Evolutionary conservation across 495 filamentous ascomycete genomes (phyloP).

Genomic region (Penicillium tannophilum): DNA sequence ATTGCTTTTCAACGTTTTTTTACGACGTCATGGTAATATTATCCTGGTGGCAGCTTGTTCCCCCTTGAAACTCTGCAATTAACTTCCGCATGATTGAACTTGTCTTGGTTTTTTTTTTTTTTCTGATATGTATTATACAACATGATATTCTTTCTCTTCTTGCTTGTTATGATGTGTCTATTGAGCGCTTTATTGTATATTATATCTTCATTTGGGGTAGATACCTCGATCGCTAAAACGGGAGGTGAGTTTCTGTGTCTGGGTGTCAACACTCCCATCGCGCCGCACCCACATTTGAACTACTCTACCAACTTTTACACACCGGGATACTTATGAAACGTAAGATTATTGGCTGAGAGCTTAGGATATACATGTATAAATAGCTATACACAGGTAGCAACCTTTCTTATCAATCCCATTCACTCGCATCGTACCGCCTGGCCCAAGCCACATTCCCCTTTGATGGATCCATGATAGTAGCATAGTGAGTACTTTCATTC

Average conservation of each 20-base stretch:
- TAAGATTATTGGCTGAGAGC: no score
- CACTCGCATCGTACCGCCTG: slow-evolving; percentile 26
- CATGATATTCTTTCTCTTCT: background rate
- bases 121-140: background rate
- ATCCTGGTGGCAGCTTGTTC: slow-evolving; percentile 11
- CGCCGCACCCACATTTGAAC: no score
- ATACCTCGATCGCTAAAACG: no score
- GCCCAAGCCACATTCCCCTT: slow-evolving; percentile 48
- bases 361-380: no score
- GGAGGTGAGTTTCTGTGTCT: no score
- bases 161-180: background rate
- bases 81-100: background rate
- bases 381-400: no score
- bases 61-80: background rate
- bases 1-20: slow-evolving; percentile 10
- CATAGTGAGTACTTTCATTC: slow-evolving; percentile 58
- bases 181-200: no score
- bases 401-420: slow-evolving; percentile 9
- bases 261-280: no score
- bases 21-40: slow-evolving; percentile 21
- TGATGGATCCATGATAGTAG: slow-evolving; percentile 52
- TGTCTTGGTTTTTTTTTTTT: background rate
- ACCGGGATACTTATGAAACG: no score
- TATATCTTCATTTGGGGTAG: no score
- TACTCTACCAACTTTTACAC: no score